These are phyloP conservation scores for Lipomyces japonicus DNA, from an alignment of 805 yeast species.

Conservation along the genomic window DNA sequence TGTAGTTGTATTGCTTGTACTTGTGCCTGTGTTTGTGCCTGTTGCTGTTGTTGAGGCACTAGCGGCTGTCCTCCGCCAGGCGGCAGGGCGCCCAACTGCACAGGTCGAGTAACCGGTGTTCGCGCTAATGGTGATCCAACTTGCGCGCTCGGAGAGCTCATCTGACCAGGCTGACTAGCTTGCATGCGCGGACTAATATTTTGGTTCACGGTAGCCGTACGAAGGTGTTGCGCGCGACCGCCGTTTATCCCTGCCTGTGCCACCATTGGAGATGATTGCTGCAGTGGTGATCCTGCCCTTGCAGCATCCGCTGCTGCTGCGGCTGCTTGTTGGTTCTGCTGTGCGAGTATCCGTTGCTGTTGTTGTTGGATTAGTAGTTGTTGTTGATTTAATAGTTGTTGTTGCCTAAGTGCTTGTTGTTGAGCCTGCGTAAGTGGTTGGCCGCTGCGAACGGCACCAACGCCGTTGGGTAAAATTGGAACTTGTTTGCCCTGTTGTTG, in stretches of 20 bases:
- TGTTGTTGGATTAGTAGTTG: slow-evolving; percentile 9
- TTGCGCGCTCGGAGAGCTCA: slow-evolving; percentile 5
- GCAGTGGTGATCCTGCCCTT: slow-evolving; percentile 22
- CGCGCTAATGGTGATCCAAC: slow-evolving; percentile 7
- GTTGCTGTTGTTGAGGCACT: no score
- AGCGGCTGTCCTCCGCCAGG: no score
- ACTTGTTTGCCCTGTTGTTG: slow-evolving; percentile 9
- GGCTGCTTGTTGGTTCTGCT: slow-evolving; percentile 1
- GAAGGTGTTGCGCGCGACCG: slow-evolving; percentile 13
- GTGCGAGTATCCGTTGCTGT: slow-evolving; percentile 14
- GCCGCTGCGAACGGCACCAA: slow-evolving; percentile 1
- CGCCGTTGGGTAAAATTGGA: background rate
- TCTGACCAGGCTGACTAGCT: slow-evolving; percentile 5
- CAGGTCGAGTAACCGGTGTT: slow-evolving; percentile 12
- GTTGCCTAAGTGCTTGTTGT: slow-evolving; percentile 21
- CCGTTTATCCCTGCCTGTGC: slow-evolving; percentile 14
- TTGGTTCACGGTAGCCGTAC: slow-evolving; percentile 4
- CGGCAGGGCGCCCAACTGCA: no score
- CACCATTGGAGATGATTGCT: slow-evolving; percentile 8
- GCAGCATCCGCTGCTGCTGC: slow-evolving; percentile 13
- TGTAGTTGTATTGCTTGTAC: background rate
- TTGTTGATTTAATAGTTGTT: slow-evolving; percentile 22
- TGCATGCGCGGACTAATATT: slow-evolving; percentile 17
- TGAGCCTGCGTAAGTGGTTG: slow-evolving; percentile 18
- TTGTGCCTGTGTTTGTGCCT: background rate